Percentiles rank a stretch among this genome's conserved stretches.
Conservation (phyloP, 441 rosid genomes). For the Pelargonium australe region DNA sequence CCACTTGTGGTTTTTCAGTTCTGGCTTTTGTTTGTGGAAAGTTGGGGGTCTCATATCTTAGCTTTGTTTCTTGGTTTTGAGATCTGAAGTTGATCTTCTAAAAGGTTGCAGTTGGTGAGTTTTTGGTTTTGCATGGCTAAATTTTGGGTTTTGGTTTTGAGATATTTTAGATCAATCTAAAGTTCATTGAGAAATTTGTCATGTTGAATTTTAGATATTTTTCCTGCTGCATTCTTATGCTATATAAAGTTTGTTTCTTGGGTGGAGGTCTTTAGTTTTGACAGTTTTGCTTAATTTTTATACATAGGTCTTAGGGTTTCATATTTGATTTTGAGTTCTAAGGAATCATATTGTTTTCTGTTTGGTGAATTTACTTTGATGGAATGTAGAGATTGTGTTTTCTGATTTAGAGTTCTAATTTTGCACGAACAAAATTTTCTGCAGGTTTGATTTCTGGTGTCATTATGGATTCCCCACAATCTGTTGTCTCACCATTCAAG, state of each 20-base stretch:
- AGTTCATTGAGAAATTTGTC: too few species aligned
- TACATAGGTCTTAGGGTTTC: too few species aligned
- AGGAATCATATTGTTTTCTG: neutral
- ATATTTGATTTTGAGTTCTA: neutral
- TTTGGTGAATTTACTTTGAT: conserved; percentile 6
- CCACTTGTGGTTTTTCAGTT: neutral
- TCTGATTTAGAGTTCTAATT: conserved; percentile 11
- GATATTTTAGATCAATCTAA: too few species aligned
- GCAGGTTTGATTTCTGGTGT: conserved; percentile 28
- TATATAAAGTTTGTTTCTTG: too few species aligned
- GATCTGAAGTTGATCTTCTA: neutral
- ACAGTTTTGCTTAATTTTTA: too few species aligned
- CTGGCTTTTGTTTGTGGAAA: too few species aligned
- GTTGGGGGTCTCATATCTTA: too few species aligned
- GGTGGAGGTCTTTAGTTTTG: too few species aligned
- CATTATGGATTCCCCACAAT: conserved; percentile 89
- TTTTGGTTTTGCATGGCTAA: conserved; percentile 6
- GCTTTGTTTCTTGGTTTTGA: conserved; percentile 9
- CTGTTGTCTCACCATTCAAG: conserved; percentile 86
- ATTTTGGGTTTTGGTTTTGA: neutral
- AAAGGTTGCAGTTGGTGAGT: neutral
- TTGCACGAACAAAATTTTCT: neutral
- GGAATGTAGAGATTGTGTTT: conserved; percentile 1
- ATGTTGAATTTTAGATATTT: too few species aligned
- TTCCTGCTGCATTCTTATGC: too few species aligned